Evolutionary conservation across 139 green algal species (phyloP).

Genomic region (Tetraselmis striata): DNA sequence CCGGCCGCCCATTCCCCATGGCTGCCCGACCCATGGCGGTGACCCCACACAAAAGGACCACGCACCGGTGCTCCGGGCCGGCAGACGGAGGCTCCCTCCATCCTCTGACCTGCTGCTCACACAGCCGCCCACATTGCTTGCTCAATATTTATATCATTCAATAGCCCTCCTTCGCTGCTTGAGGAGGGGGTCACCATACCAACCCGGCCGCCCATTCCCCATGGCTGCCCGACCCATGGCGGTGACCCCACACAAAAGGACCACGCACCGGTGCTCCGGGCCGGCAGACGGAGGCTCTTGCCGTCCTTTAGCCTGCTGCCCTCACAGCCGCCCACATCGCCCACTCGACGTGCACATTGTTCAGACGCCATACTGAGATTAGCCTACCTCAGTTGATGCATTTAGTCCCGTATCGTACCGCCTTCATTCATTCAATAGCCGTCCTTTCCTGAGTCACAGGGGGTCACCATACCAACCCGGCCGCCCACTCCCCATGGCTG

Average conservation of each 20-base stretch:
- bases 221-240: not conserved
- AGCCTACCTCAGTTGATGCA: too few species aligned
- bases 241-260: not conserved
- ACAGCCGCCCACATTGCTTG: not conserved
- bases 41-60: not conserved
- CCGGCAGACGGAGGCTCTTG: not conserved
- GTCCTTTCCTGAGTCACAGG: too few species aligned
- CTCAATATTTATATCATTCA: too few species aligned
- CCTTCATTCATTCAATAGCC: too few species aligned
- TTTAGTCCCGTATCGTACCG: too few species aligned
- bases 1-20: not conserved
- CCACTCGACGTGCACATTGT: too few species aligned
- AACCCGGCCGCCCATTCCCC: not conserved
- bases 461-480: not conserved
- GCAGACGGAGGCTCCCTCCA: not conserved
- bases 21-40: not conserved
- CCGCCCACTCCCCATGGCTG: not conserved
- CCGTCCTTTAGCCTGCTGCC: too few species aligned
- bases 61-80: not conserved
- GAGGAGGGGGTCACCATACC: not conserved
- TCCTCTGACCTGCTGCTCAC: not conserved
- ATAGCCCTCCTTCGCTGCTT: too few species aligned
- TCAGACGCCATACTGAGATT: too few species aligned
- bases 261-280: not conserved
- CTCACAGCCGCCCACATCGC: too few species aligned